Percentiles rank a stretch among this genome's conserved stretches.
Evolutionary conservation across 192 early-diverging fungal species (phyloP).

Genomic region (Coemansia aciculifera): DNA sequence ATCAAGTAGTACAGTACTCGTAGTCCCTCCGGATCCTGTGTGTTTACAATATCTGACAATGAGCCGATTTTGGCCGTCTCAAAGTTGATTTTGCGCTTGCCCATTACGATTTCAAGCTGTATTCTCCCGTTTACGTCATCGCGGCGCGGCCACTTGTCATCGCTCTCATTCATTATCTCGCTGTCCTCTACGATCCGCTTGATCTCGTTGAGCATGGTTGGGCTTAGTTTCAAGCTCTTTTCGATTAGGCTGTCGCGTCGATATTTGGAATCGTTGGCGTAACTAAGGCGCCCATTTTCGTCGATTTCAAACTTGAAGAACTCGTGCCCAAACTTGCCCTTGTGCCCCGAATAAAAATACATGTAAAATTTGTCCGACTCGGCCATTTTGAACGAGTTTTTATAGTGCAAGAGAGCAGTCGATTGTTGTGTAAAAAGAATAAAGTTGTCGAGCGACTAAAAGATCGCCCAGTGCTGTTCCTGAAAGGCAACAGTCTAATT

Average conservation of each 20-base stretch:
- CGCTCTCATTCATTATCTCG: slow-evolving; percentile 93
- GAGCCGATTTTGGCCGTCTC: slow-evolving; percentile 92
- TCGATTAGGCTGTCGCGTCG: slow-evolving; percentile 94
- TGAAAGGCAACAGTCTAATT: background rate
- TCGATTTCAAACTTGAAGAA: slow-evolving; percentile 97
- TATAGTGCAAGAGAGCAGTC: background rate
- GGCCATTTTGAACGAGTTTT: slow-evolving; percentile 5
- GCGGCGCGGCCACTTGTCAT: slow-evolving; percentile 85
- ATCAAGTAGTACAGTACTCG: slow-evolving; percentile 94
- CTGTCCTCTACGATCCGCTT: slow-evolving; percentile 87
- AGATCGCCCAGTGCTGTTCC: background rate
- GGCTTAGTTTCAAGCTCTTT: slow-evolving; percentile 84
- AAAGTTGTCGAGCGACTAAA: background rate
- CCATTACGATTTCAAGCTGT: slow-evolving; percentile 92
- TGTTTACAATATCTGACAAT: slow-evolving; percentile 83
- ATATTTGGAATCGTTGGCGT: slow-evolving; percentile 98
- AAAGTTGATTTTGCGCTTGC: slow-evolving; percentile 76
- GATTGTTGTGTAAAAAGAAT: background rate
- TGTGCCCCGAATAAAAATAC: slow-evolving; percentile 74
- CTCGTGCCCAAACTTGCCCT: slow-evolving; percentile 96
- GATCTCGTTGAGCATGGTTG: slow-evolving; percentile 80
- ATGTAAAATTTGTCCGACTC: slow-evolving; percentile 35
- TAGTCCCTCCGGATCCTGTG: slow-evolving; percentile 91
- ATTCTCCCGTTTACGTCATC: slow-evolving; percentile 83
- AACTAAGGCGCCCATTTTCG: slow-evolving; percentile 82